These are phyloP conservation scores for Globisporangium camurandrum DNA, from an alignment of 352 stramenopile genomes.

Conservation along the genomic window DNA sequence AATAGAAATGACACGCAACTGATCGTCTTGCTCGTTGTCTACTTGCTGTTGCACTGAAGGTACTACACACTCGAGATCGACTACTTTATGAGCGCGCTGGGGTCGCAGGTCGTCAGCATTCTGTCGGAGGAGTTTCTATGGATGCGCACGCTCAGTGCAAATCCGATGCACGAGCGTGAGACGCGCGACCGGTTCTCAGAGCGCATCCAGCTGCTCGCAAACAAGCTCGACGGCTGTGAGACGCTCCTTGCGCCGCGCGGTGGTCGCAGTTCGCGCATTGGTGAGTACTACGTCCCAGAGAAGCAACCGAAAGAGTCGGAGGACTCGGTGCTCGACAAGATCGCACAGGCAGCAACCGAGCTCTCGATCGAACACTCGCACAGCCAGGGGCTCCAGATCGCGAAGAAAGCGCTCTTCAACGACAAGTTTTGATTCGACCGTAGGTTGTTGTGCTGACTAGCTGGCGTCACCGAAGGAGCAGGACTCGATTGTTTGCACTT, in stretches of 20 bases:
- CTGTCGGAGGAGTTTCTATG: conserved; percentile 93
- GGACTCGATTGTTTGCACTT: no score
- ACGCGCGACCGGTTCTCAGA: conserved; percentile 88
- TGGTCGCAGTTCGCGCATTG: conserved; percentile 60
- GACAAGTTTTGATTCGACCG: conserved; percentile 69
- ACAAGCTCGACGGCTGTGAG: conserved; percentile 79
- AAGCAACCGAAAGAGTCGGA: conserved; percentile 72
- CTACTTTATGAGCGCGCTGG: conserved; percentile 95
- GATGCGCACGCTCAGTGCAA: conserved; percentile 87
- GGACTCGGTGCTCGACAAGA: conserved; percentile 80
- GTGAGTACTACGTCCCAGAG: conserved; percentile 83
- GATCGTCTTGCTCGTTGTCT: background rate
- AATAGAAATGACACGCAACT: no score
- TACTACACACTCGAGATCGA: conserved; percentile 95
- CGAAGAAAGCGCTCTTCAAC: conserved; percentile 84
- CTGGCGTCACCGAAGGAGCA: no score
- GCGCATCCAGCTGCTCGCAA: conserved; percentile 78
- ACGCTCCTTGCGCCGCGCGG: conserved; percentile 44
- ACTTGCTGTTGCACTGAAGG: conserved; percentile 17
- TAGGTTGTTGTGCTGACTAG: no score
- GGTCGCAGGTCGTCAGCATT: conserved; percentile 87
- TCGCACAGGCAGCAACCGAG: conserved; percentile 80
- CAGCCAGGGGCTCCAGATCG: conserved; percentile 71
- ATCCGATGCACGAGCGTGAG: conserved; percentile 85
- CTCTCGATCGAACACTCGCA: conserved; percentile 81